Conservation (phyloP, 1,139 yeast species). For the Citeromyces siamensis region DNA sequence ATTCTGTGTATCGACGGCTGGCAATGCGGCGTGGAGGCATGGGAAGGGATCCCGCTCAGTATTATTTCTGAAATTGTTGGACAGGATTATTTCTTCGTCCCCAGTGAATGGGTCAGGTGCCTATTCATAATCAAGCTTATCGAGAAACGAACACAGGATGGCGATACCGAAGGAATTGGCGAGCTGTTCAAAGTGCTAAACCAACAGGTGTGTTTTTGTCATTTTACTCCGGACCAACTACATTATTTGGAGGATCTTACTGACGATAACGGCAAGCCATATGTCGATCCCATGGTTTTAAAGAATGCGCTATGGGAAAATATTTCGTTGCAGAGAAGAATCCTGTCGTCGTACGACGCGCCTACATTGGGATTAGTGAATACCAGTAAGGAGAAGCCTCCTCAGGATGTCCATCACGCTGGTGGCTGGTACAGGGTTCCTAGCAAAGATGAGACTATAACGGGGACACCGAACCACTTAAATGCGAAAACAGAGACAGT, state of each 20-base stretch:
- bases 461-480: conserved; percentile 19
- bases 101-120: conserved; percentile 40
- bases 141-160: conserved; percentile 17
- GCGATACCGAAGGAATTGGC: conserved; percentile 10
- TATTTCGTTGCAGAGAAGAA: conserved; percentile 24
- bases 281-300: conserved; percentile 23
- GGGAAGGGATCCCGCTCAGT: conserved; percentile 32
- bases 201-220: conserved; percentile 30
- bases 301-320: conserved; percentile 36
- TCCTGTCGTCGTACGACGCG: conserved; percentile 14
- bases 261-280: conserved; percentile 22
- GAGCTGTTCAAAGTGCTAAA: conserved; percentile 21
- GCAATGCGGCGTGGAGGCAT: conserved; percentile 25
- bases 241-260: conserved; percentile 25
- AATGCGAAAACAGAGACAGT: conserved; percentile 7
- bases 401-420: conserved; percentile 11
- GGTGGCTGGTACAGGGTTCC: conserved; percentile 24
- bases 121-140: conserved; percentile 26
- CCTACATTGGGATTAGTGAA: conserved; percentile 15
- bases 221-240: conserved; percentile 30
- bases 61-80: conserved; percentile 30
- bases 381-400: conserved; percentile 11
- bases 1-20: conserved; percentile 32
- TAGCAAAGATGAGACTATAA: conserved; percentile 25
- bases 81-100: conserved; percentile 35